A percentile compares a stretch with the other conserved stretches of the same genome.
phyloP scores from a whole-genome alignment of 148 eudicot genomes.

The Rhododendron henanense region DNA sequence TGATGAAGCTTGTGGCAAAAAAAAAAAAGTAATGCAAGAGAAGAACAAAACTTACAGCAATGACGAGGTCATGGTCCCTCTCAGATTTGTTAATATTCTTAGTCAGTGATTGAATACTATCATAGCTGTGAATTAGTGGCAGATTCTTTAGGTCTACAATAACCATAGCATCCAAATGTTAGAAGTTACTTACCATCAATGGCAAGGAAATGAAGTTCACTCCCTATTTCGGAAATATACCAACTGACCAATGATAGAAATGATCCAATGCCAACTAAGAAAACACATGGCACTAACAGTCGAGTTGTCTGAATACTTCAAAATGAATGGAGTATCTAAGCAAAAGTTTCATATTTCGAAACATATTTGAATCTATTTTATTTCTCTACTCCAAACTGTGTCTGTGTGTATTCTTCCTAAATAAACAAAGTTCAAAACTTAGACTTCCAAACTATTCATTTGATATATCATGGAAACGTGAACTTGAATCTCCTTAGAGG shows the following conservation, averaged over 20 bases:
- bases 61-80: constrained; percentile 82
- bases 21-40: background rate
- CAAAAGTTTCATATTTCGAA: background rate
- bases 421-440: background rate
- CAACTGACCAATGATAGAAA: background rate
- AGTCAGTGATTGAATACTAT: constrained; percentile 56
- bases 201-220: background rate
- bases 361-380: background rate
- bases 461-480: background rate
- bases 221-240: background rate
- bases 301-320: background rate
- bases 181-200: background rate
- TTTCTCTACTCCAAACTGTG: background rate
- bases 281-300: background rate
- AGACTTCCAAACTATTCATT: background rate
- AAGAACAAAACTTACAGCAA: constrained; percentile 66
- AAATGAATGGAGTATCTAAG: background rate
- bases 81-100: constrained; percentile 60
- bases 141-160: constrained; percentile 58
- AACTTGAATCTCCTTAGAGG: background rate
- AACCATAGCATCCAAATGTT: constrained; percentile 6
- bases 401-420: background rate
- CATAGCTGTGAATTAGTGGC: constrained; percentile 79
- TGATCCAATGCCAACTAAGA: background rate
- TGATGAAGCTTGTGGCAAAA: background rate